Evolutionary conservation across 139 green algal species (phyloP), one percentile per base, ranked within the genome.

Genomic region (Chlamydomonas eustigma): DNA sequence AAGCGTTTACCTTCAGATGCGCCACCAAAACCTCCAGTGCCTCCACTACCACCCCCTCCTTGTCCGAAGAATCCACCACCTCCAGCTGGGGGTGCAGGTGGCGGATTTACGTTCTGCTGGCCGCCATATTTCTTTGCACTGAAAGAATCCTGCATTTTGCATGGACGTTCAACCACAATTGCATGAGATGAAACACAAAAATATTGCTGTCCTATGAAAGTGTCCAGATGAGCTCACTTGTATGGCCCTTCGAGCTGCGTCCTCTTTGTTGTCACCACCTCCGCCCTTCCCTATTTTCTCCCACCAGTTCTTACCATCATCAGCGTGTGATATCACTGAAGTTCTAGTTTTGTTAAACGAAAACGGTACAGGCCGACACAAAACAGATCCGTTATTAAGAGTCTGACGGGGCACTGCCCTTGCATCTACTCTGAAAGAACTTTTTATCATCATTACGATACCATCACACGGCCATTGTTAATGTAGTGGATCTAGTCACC

Each of bases 221-320:
- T 28, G 44, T 22, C 22, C 12, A 12, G 4, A 37, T 4, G 52
- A 6, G 52, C 52, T 68, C 22, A 68, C 52, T 28, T 68, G 52
- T 8, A 68, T 35, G 4, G 52, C 8, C 52, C 18, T 22, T 68
- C 52, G 6, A 28, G 12, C 52, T 33, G 52, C 52, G 34, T 68
- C 52, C 12, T 68, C 52, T 28, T 68, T 68, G 52, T 28, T 31
- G 6, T 31, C 52, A 28, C 52, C 52, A 31, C 52, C 52, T 8
- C 12, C 44, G 18, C 44, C 44, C 44, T 58, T 58, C 18, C 44
- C 22, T 6, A 68, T 22, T 28, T 68, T 68, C 22, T 68, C 52
- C 52, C 52, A 68, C 52, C 52, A 68, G 12, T 68, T 68, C 52
- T 68, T 68, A 6, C 44, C 44, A 58, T 68, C 52, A 8, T 68